Evolutionary conservation across 176 grass and related monocot genomes (phyloP), one percentile per base, ranked within the genome.

Genomic region (Eleusine indica): DNA sequence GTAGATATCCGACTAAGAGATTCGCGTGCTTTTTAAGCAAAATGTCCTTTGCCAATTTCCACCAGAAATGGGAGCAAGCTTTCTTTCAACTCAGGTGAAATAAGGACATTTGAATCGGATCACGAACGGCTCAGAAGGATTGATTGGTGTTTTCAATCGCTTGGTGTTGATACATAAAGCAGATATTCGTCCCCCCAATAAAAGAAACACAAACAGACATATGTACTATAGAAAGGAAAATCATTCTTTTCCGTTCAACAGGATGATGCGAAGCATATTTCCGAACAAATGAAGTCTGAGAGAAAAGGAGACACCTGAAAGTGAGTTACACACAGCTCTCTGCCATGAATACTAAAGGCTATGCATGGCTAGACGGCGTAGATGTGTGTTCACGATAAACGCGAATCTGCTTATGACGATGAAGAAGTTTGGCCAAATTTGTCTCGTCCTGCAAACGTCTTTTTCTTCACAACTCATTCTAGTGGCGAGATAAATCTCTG

Each of bases 381-480:
- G 74, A 83, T 47, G 3, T 63, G 41, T 25, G 42, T 18, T 42
- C 30, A 21, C 2, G 83, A 79, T 79, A 86, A n/a, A 28, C 68
- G 16, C 56, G 35, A 85, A 79, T 29, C 49, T 8, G 9, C 41
- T 78, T 17, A 46, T 6, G 65, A 71, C 13, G 38, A 40, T 60
- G 68, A 7, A 48, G 66, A 85, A 78, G 71, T 22, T 70, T 14
- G 52, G 51, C 38, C 43, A 39, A 61, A 48, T 18, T 78, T 63
- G 83, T 78, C 74, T 11, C 40, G 7, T 11, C 25, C 4, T 7
- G 28, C 5, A 38, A 19, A 60, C 29, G 40, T 85, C 41, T 5
- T 85, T 62, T 19, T 78, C 83, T 68, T 60, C 7, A 0, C 0
- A 6, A 2, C 1, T 47, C 9, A 10, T 47, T 47, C 5, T 8